Base-by-base conservation (phyloP, 495 filamentous ascomycete species). In the Rhypophila decipiens region DNA sequence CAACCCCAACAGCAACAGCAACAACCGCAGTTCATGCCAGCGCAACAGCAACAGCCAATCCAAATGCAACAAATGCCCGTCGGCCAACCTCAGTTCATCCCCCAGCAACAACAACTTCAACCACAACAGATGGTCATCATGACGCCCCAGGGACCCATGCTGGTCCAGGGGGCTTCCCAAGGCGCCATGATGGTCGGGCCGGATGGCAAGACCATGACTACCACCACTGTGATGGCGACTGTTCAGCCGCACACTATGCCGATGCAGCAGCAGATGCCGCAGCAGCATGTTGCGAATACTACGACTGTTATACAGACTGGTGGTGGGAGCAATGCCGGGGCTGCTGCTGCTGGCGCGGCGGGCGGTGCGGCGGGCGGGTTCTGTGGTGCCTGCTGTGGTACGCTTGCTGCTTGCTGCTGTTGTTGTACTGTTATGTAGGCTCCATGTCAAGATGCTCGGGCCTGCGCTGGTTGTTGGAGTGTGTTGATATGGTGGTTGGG, bases 401-500 rank as follows among this genome's bases (percentile, higher is more conserved):
- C 37, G 2, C 44, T 39, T 27, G 40, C 47, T 7, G 47, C 47
- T 38, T 50, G 47, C 42, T 50, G 47, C 20, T 50, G 47, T 18
- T 49, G 38, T 8, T 50, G 47, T 18, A n/a, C 17, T 24, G 47
- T 50, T 2, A 50, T 50, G 47, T 50, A 39, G n/a, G n/a, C n/a
- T n/a, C n/a, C n/a, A n/a, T n/a, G n/a, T n/a, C n/a, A n/a, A n/a
- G n/a, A n/a, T n/a, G n/a, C n/a, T n/a, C n/a, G n/a, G n/a, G n/a
- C n/a, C n/a, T n/a, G n/a, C n/a, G n/a, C n/a, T n/a, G n/a, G n/a
- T n/a, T n/a, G n/a, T n/a, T n/a, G n/a, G n/a, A n/a, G n/a, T n/a
- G n/a, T n/a, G n/a, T n/a, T n/a, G n/a, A n/a, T n/a, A n/a, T n/a
- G n/a, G n/a, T n/a, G n/a, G n/a, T n/a, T n/a, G n/a, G n/a, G n/a